Percentiles rank a stretch among this genome's conserved stretches.
phyloP scores from a whole-genome alignment of 139 green algal species.

The Coelastrella sp. region DNA sequence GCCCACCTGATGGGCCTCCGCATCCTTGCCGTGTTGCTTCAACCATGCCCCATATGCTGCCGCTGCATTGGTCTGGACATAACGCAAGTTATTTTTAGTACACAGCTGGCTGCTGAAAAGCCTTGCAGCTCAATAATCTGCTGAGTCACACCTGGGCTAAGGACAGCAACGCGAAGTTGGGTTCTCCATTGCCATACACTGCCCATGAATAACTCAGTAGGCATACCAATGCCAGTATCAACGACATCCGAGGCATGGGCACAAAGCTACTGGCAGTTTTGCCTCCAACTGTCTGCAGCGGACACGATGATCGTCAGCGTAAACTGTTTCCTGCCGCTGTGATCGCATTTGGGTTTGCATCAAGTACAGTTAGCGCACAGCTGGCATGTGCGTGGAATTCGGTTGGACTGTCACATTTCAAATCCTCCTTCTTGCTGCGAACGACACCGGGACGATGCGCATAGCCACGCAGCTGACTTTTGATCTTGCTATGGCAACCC shows the following conservation, averaged over 20 bases:
- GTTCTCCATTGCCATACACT: background rate
- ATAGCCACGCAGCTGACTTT: background rate
- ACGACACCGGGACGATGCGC: background rate
- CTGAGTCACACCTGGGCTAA: conserved; percentile 4
- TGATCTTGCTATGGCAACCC: background rate
- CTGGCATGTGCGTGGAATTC: too few relatives aligned
- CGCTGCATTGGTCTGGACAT: background rate
- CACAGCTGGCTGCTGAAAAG: too few relatives aligned
- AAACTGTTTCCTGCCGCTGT: too few relatives aligned
- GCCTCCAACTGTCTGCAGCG: too few relatives aligned
- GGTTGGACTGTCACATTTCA: background rate
- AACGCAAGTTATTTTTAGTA: too few relatives aligned
- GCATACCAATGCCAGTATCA: background rate
- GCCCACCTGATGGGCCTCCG: conserved; percentile 70
- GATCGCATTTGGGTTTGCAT: too few relatives aligned
- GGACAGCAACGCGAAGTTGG: background rate
- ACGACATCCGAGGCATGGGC: background rate
- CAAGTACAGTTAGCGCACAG: too few relatives aligned
- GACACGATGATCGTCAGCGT: too few relatives aligned
- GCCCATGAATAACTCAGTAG: background rate
- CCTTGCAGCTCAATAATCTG: too few relatives aligned
- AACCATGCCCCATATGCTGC: conserved; percentile 56
- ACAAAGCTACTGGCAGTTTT: background rate
- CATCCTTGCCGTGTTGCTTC: conserved; percentile 30
- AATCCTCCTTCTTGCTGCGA: background rate